Base-by-base conservation (phyloP, 192 early-diverging fungal species). In the Coemansia sp. region DNA sequence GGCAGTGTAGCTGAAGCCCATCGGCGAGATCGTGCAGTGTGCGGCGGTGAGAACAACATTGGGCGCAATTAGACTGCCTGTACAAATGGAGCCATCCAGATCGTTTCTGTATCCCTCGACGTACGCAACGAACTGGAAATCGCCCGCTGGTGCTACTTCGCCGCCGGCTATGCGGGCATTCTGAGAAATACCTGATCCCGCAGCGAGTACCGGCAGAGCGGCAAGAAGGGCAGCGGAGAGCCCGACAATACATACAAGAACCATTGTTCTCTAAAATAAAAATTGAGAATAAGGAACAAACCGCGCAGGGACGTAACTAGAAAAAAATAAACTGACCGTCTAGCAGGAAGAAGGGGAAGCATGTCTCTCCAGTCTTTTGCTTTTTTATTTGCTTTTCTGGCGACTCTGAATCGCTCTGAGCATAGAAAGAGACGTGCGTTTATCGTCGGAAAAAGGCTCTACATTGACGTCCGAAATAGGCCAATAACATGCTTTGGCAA, bases 11-110 rank as follows among this genome's bases (percentile, higher is more conserved):
- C 23, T 26, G 24, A 53, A 53, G 24, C 51, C 51, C 1, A 14
- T 1, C 5, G 33, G 53, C 0, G 26, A 45, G 38, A 68, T 64
- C 0, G 67, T 55, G 46, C 84, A 85, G 46, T 85, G 84, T 0
- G 71, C 84, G 1, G 84, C 84, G 0, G 79, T 77, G n/a, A 85
- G 68, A 24, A 85, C 68, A n/a, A 73, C 61, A 6, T 85, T 78
- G 15, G 76, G 63, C 4, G 79, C 68, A 58, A 85, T 71, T 26
- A 85, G 64, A 6, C 70, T 69, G 8, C 76, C 74, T 0, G 79
- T 81, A 56, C 84, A 85, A 23, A 60, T 43, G 10, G 68, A 62
- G 16, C 59, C 24, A 0, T 60, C 58, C 26, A 23, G 49, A 0
- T 38, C 45, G 36, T 26, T 11, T 12, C 49, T 63, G 36, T 39